Evolutionary conservation across 140 eudicot genomes (phyloP).

Genomic region (Stevia rebaudiana): DNA sequence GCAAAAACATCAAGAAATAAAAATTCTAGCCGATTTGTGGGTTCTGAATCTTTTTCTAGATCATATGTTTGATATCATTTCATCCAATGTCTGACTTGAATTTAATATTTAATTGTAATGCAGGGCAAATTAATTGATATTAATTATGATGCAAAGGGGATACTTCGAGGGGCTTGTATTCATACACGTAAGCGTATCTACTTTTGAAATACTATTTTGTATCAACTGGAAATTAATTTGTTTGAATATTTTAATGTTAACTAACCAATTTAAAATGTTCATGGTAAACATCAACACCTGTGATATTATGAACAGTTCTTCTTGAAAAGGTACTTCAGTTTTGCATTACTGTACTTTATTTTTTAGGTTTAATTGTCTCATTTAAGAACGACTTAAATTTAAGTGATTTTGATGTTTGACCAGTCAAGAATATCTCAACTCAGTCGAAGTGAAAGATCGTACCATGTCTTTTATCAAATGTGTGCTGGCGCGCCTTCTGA

Average conservation of each 20-base stretch:
- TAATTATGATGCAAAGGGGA: constrained; percentile 59
- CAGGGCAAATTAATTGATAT: constrained; percentile 87
- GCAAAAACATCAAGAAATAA: constrained; percentile 86
- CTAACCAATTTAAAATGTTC: constrained; percentile 18
- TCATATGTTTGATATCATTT: not conserved
- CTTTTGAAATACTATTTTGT: not conserved
- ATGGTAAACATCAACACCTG: constrained; percentile 24
- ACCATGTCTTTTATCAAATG: constrained; percentile 87
- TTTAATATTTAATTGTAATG: constrained; percentile 25
- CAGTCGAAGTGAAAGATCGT: constrained; percentile 75
- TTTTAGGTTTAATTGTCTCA: not conserved
- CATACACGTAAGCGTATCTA: constrained; percentile 62
- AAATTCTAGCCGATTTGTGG: constrained; percentile 92
- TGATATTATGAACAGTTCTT: constrained; percentile 47
- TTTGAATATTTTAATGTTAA: constrained; percentile 13
- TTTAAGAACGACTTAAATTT: not conserved
- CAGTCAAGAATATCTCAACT: constrained; percentile 94
- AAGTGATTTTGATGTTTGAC: constrained; percentile 17
- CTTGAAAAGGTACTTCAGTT: constrained; percentile 72
- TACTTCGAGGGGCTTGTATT: constrained; percentile 66
- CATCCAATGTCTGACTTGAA: constrained; percentile 8
- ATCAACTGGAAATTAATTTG: not conserved
- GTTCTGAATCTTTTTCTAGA: constrained; percentile 18
- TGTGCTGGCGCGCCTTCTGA: constrained; percentile 84
- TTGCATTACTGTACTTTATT: not conserved